These are phyloP conservation scores for Nyssa sinensis DNA, from an alignment of 148 eudicot genomes.

Conservation along the genomic window DNA sequence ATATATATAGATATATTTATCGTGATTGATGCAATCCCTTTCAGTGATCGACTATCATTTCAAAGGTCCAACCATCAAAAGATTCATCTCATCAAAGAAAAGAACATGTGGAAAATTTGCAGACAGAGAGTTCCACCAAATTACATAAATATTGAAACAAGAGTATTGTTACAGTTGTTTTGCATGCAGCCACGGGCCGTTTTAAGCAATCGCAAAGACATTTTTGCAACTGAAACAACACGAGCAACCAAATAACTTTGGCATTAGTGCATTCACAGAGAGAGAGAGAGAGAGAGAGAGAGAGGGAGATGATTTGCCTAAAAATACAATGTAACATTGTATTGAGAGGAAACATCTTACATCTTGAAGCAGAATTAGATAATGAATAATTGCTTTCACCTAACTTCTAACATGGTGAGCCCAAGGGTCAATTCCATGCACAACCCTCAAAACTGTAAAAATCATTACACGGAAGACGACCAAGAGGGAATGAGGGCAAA, in stretches of 20 bases:
- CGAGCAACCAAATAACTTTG: not conserved
- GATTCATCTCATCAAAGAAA: too few relatives aligned
- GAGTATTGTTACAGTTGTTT: not conserved
- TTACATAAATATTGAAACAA: too few relatives aligned
- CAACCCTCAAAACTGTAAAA: slow-evolving; percentile 13
- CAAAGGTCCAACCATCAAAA: too few relatives aligned
- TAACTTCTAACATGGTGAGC: not conserved
- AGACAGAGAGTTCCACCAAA: too few relatives aligned
- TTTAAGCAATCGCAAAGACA: too few relatives aligned
- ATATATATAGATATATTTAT: too few relatives aligned
- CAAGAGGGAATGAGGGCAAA: slow-evolving; percentile 11
- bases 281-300: too few relatives aligned
- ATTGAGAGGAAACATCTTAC: not conserved
- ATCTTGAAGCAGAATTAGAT: slow-evolving; percentile 1
- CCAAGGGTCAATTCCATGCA: not conserved
- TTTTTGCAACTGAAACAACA: not conserved
- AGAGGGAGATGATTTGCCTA: not conserved
- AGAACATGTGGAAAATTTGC: too few relatives aligned
- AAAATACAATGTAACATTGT: not conserved
- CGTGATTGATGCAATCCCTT: too few relatives aligned
- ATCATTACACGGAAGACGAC: not conserved
- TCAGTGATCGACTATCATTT: too few relatives aligned
- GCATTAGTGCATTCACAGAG: not conserved
- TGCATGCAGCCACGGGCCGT: not conserved
- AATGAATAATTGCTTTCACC: not conserved